Evolutionary conservation across 2,329 filamentous ascomycete species (phyloP).

Genomic region (Cucurbitaria berberidis): DNA sequence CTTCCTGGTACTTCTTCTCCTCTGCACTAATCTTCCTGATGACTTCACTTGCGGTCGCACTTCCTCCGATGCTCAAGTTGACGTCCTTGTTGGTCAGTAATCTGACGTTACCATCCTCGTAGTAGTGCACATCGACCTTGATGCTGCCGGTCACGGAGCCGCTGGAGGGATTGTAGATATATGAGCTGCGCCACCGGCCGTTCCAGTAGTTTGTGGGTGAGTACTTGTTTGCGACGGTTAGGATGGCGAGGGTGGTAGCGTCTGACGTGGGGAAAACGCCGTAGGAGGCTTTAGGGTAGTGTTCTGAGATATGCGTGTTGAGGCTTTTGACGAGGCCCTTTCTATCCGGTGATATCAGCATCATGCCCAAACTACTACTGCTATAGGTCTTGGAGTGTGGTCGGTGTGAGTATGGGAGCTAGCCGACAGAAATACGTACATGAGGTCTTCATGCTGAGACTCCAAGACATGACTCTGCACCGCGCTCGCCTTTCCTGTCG

Average conservation of each 20-base stretch:
- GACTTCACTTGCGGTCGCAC: constrained; percentile 70
- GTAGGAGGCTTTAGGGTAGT: constrained; percentile 81
- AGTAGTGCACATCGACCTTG: constrained; percentile 98
- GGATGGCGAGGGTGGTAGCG: constrained; percentile 76
- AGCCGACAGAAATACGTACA: constrained; percentile 64
- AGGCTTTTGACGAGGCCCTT: constrained; percentile 85
- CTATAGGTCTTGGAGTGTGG: neutral
- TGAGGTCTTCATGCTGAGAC: constrained; percentile 75
- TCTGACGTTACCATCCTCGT: constrained; percentile 97
- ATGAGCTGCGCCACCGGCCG: constrained; percentile 91
- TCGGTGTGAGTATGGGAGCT: neutral
- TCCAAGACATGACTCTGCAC: constrained; percentile 82
- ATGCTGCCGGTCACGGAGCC: constrained; percentile 76
- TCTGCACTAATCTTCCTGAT: constrained; percentile 76
- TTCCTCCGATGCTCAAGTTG: constrained; percentile 62
- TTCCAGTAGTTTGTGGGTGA: constrained; percentile 99
- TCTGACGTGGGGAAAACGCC: constrained; percentile 82
- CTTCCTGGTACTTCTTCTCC: constrained; percentile 95
- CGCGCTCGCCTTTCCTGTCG: constrained; percentile 80
- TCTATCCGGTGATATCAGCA: constrained; percentile 53
- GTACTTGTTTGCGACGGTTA: constrained; percentile 95
- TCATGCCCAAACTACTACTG: neutral
- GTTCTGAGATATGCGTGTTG: constrained; percentile 77
- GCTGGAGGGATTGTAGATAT: constrained; percentile 74
- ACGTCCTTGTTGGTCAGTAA: constrained; percentile 86